Conservation (phyloP, 2,329 filamentous ascomycete genomes). For the Aspergillus intermedius region DNA sequence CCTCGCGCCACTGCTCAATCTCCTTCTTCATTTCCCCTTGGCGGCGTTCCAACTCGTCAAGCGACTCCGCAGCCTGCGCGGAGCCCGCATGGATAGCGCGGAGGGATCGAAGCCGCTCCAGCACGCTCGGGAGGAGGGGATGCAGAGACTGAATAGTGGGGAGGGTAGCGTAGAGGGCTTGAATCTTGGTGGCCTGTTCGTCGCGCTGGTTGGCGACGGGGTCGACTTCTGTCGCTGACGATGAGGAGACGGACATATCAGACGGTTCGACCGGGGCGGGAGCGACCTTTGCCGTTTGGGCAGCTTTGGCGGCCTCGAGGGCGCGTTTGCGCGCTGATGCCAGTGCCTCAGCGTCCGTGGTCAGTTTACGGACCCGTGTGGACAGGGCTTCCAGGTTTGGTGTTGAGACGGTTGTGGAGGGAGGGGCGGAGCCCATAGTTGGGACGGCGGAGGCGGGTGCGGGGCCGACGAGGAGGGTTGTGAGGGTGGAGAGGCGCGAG, state of each 20-base stretch:
- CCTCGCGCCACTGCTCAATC: slow-evolving; percentile 78
- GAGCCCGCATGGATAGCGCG: slow-evolving; percentile 81
- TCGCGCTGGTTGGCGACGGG: slow-evolving; percentile 37
- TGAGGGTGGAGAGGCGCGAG: slow-evolving; percentile 69
- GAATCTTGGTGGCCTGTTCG: slow-evolving; percentile 79
- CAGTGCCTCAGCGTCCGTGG: slow-evolving; percentile 39
- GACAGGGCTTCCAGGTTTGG: slow-evolving; percentile 40
- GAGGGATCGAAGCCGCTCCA: slow-evolving; percentile 79
- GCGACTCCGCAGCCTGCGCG: slow-evolving; percentile 68
- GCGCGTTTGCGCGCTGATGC: slow-evolving; percentile 39
- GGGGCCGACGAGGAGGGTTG: slow-evolving; percentile 38
- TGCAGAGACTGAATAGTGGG: slow-evolving; percentile 81
- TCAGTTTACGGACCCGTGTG: slow-evolving; percentile 38
- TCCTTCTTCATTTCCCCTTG: slow-evolving; percentile 79
- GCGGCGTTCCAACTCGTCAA: slow-evolving; percentile 69
- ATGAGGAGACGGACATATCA: slow-evolving; percentile 20
- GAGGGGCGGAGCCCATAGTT: slow-evolving; percentile 12
- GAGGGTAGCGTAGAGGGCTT: slow-evolving; percentile 81
- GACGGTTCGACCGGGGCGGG: slow-evolving; percentile 25
- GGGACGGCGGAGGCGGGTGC: slow-evolving; percentile 23
- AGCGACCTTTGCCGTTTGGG: slow-evolving; percentile 33
- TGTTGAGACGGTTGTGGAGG: slow-evolving; percentile 28
- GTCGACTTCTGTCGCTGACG: slow-evolving; percentile 49
- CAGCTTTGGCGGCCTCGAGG: slow-evolving; percentile 35
- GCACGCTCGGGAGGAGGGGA: slow-evolving; percentile 74